phyloP scores from a whole-genome alignment of 371 early-diverging fungal species.

The Mucor velutinosus region DNA sequence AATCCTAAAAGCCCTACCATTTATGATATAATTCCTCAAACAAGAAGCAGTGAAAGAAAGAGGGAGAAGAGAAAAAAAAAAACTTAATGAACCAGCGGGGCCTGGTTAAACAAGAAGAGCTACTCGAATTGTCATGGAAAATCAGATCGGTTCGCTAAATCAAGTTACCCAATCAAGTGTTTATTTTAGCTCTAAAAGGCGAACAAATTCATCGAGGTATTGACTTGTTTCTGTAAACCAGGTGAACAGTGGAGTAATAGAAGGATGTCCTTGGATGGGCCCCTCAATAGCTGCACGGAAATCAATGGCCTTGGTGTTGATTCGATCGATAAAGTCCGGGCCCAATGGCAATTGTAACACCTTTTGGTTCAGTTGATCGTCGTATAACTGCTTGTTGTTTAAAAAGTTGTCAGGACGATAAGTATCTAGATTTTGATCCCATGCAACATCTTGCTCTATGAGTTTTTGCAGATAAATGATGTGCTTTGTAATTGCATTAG shows the following conservation, averaged over 20 bases:
- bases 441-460: slow-evolving; percentile 28
- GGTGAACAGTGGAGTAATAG: slow-evolving; percentile 25
- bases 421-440: slow-evolving; percentile 20
- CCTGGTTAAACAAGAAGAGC: slow-evolving; percentile 3
- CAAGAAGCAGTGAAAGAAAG: neutral
- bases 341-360: slow-evolving; percentile 37
- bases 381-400: slow-evolving; percentile 10
- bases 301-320: slow-evolving; percentile 16
- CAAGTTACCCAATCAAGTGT: slow-evolving; percentile 1
- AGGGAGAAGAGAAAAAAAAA: neutral
- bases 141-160: neutral
- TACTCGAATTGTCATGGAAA: neutral
- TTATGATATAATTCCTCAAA: neutral
- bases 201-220: neutral
- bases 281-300: slow-evolving; percentile 33
- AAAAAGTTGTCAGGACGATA: slow-evolving; percentile 7
- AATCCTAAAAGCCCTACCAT: neutral
- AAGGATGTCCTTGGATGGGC: slow-evolving; percentile 23
- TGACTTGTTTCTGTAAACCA: slow-evolving; percentile 25
- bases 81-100: slow-evolving; percentile 8
- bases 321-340: slow-evolving; percentile 27
- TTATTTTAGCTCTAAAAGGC: neutral
- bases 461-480: slow-evolving; percentile 14
- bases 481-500: slow-evolving; percentile 2
- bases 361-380: slow-evolving; percentile 25